Evolutionary conservation across 2,329 filamentous ascomycete species (phyloP).

Genomic region (Colletotrichum scovillei): DNA sequence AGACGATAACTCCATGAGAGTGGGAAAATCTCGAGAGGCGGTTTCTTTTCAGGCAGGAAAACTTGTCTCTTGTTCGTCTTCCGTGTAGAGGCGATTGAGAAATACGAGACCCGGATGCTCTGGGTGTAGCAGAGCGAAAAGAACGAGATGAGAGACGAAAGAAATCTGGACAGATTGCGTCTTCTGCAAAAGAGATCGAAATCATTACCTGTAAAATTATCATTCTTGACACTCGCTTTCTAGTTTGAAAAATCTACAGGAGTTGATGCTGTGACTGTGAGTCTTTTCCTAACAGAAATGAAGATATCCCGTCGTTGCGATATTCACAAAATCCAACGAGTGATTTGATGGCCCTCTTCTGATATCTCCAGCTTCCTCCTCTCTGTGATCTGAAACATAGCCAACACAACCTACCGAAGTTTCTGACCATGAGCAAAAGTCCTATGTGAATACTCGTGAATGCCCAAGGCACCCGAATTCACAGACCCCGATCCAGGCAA

Average conservation of each 20-base stretch:
- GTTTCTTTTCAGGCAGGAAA: background rate
- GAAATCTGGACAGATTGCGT: conserved; percentile 10
- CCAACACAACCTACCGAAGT: background rate
- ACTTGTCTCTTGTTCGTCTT: background rate
- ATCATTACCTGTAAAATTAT: conserved; percentile 42
- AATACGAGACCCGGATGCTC: background rate
- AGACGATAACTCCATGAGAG: background rate
- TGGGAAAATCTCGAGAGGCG: background rate
- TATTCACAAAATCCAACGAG: background rate
- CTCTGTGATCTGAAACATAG: background rate
- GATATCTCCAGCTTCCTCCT: background rate
- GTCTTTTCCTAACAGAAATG: background rate
- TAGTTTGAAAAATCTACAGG: conserved; percentile 9
- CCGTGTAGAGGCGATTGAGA: background rate
- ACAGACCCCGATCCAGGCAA: background rate
- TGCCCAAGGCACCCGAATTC: conserved; percentile 11
- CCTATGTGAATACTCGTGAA: conserved; percentile 26
- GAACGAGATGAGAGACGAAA: background rate
- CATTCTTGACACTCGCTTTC: conserved; percentile 44
- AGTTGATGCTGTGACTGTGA: conserved; percentile 22
- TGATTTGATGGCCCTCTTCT: background rate
- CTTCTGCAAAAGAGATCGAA: background rate
- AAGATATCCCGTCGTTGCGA: conserved; percentile 5
- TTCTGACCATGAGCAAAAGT: background rate
- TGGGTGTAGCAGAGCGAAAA: background rate